Base-by-base conservation (phyloP, 164 flowering plant species). In the Sedum album region DNA sequence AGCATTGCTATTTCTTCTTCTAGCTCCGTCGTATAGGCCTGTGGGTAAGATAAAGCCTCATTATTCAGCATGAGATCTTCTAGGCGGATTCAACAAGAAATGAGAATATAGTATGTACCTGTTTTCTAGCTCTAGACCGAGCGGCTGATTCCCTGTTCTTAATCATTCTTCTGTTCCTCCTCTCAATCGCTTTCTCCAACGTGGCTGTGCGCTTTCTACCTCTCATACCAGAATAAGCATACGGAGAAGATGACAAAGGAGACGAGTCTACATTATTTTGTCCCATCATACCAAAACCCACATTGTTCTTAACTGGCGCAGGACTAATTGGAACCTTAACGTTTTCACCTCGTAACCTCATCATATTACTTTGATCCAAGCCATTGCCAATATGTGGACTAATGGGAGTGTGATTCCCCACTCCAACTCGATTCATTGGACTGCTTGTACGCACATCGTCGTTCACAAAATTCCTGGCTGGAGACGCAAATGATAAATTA, bases 141-240 rank as follows among this genome's bases (percentile, higher is more conserved):
- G 97, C 96, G 72, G 97, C 97, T 48, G 97, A 92, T 69, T 92
- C 97, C 73, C 97, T 79, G 71, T 92, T 92, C 70, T 92, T 92
- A 42, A 92, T 92, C 97, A 92, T 92, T 68, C 97, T 87, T 74
- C 84, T 82, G 64, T 87, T 90, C 81, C 97, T 86, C 72, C 96
- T 82, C 85, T 92, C 97, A 66, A 89, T 84, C 14, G 86, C 94
- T 73, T 90, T 90, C 80, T 89, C 96, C 69, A 92, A 71, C 31
- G 85, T 74, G 42, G 83, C 85, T 70, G 77, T 35, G 38, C 80
- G 20, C 76, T 78, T 85, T 73, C 90, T 80, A 69, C 89, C 94
- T 72, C 90, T 76, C 28, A 70, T 67, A 42, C 79, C 81, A 66
- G 69, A 72, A 74, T 81, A 77, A 14, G 72, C 70, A 67, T 76